phyloP scores from a whole-genome alignment of 2,329 filamentous ascomycete species.

The Emergomyces pasteurianus region DNA sequence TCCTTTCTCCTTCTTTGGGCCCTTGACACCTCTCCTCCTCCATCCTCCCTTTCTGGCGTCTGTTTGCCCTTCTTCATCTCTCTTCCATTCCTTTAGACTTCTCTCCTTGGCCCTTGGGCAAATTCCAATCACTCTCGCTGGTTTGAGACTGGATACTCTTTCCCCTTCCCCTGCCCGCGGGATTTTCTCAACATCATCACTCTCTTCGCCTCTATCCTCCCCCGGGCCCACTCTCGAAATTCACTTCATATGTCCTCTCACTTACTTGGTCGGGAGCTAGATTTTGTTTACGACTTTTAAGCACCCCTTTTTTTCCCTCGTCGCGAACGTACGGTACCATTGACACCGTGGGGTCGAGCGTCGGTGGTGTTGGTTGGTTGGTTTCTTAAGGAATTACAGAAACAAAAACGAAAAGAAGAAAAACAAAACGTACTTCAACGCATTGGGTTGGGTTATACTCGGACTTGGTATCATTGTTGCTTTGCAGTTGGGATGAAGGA shows the following conservation, averaged over 20 bases:
- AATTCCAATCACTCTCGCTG: slow-evolving; percentile 8
- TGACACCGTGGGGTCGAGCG: not conserved
- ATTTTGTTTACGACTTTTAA: not conserved
- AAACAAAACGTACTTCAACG: not conserved
- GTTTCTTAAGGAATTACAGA: not conserved
- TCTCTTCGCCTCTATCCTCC: not conserved
- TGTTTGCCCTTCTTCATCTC: not conserved
- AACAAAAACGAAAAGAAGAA: not conserved
- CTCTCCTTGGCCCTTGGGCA: not conserved
- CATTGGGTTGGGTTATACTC: not conserved
- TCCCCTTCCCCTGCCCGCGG: not conserved
- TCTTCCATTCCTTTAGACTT: slow-evolving; percentile 1
- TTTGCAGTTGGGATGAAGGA: not conserved
- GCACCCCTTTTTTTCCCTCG: not conserved
- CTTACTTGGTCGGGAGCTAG: not conserved
- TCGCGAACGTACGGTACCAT: not conserved
- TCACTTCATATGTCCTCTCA: not conserved
- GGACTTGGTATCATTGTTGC: not conserved
- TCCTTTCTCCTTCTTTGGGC: not conserved
- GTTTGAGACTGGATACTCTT: slow-evolving; percentile 12
- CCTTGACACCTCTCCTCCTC: not conserved
- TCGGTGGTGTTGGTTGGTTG: not conserved
- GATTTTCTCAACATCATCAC: not conserved
- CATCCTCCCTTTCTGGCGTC: not conserved
- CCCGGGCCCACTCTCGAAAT: not conserved